phyloP scores from a whole-genome alignment of 78 protist species.

The Tieghemostelium lacteum region DNA sequence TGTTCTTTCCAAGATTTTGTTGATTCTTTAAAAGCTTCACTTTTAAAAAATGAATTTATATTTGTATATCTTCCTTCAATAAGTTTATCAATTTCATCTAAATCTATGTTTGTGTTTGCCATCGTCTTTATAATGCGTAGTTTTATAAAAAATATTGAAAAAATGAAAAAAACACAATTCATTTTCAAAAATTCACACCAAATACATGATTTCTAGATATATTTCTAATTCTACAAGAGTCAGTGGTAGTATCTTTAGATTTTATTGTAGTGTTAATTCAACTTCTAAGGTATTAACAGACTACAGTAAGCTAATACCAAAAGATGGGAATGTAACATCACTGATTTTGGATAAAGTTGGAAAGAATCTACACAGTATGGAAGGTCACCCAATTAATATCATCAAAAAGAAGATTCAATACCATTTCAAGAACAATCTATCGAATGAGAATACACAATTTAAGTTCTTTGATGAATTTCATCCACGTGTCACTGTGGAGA shows the following conservation, averaged over 20 bases:
- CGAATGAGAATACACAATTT: conserved; percentile 1
- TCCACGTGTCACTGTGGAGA: conserved; percentile 18
- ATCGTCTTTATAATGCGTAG: not conserved
- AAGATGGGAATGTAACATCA: conserved; percentile 48
- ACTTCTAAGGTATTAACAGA: not conserved
- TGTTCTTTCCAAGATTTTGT: conserved; percentile 16
- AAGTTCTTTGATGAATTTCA: conserved; percentile 53
- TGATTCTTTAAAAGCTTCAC: conserved; percentile 1
- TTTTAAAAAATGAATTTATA: conserved; percentile 5
- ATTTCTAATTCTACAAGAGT: too few relatives aligned
- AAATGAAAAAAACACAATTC: too few relatives aligned
- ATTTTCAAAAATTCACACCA: not conserved
- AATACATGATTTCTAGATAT: not conserved
- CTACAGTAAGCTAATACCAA: conserved; percentile 31
- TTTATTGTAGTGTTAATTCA: too few relatives aligned
- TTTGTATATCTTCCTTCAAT: conserved; percentile 20
- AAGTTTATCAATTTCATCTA: conserved; percentile 35
- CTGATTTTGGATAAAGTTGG: conserved; percentile 45
- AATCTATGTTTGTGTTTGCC: conserved; percentile 1
- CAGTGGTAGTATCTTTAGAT: too few relatives aligned
- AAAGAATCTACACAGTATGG: conserved; percentile 19
- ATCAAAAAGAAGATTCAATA: conserved; percentile 75
- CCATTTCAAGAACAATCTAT: conserved; percentile 18
- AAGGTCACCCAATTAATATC: conserved; percentile 59
- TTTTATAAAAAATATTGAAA: not conserved